phyloP scores from a whole-genome alignment of 2,329 filamentous ascomycete genomes.

The Aspergillus sojae region DNA sequence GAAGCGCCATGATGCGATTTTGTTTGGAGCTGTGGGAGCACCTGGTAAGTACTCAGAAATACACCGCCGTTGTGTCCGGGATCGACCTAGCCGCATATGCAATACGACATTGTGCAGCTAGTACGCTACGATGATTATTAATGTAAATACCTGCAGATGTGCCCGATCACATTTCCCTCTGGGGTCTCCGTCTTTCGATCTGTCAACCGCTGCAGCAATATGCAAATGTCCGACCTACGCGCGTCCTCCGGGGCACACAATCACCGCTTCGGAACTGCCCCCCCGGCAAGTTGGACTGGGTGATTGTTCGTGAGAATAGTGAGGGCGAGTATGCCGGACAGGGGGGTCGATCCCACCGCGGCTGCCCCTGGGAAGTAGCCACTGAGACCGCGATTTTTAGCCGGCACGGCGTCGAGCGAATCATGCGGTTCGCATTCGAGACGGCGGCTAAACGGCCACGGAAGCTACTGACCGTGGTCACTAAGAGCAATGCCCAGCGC shows the following conservation, averaged over 20 bases:
- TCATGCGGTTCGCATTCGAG: slow-evolving; percentile 67
- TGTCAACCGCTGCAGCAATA: slow-evolving; percentile 70
- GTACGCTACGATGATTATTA: not conserved
- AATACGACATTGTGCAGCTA: not conserved
- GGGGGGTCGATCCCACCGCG: slow-evolving; percentile 62
- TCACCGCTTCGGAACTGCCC: slow-evolving; percentile 59
- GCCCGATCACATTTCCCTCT: slow-evolving; percentile 68
- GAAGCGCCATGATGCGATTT: slow-evolving; percentile 64
- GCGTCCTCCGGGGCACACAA: slow-evolving; percentile 62
- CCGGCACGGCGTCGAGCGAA: slow-evolving; percentile 59
- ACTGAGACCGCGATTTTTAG: slow-evolving; percentile 69
- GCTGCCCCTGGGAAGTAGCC: slow-evolving; percentile 61
- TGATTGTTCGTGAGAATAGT: slow-evolving; percentile 68
- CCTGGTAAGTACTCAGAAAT: slow-evolving; percentile 43
- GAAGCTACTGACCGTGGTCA: slow-evolving; percentile 64
- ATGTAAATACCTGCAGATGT: slow-evolving; percentile 48
- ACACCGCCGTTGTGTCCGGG: not conserved
- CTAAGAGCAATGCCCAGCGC: slow-evolving; percentile 67
- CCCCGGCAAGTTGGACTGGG: slow-evolving; percentile 66
- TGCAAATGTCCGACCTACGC: slow-evolving; percentile 67
- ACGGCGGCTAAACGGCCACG: slow-evolving; percentile 58
- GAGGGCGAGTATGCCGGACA: slow-evolving; percentile 69
- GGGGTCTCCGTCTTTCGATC: slow-evolving; percentile 68
- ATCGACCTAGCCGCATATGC: not conserved
- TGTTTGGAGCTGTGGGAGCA: slow-evolving; percentile 69